Evolutionary conservation across 257 asterid species (phyloP), one percentile per base, ranked within the genome.

Genomic region (Fraxinus excelsior): DNA sequence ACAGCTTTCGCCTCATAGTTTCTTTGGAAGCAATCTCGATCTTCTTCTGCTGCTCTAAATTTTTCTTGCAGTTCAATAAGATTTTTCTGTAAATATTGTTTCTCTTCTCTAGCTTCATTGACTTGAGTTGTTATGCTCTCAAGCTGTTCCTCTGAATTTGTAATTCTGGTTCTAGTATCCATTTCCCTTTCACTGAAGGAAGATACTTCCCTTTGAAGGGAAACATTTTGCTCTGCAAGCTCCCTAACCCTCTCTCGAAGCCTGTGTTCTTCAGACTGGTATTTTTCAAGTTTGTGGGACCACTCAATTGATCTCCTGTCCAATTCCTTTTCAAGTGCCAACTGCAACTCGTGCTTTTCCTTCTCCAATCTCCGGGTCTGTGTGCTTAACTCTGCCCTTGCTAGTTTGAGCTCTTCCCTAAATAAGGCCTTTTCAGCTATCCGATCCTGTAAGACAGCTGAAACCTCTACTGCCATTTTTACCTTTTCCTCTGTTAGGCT

Each of bases 211-310:
- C 93, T 87, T 85, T 94, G 98, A 73, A 96, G 96, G 75, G 83
- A 82, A 70, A 96, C 99, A 81, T 96, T 96, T 84, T 90, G 98
- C 83, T 96, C 99, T 49, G 98, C 99, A 42, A 96, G 88, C 82
- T 96, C 96, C 78, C 97, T 85, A 67, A 91, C 92, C 89, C 98
- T 89, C 80, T 96, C 99, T 46, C 98, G 88, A 79, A 96, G 98
- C 87, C 96, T 87, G 51, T 90, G 95, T 82, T 96, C 99, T 90
- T 91, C 98, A 31, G 87, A 80, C 83, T 92, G 93, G 82, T 91
- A 90, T 80, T 85, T 96, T 84, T 94, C 96, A 67, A 90, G 96
- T 86, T 92, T 96, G 74, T 72, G 80, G 16, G 94, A 89, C 99
- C 99, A 93, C 74, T 96, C 98, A 42, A 70, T 82, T 32, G 98